phyloP scores from a whole-genome alignment of 2,329 filamentous ascomycete species.

The Ilyonectria robusta region DNA sequence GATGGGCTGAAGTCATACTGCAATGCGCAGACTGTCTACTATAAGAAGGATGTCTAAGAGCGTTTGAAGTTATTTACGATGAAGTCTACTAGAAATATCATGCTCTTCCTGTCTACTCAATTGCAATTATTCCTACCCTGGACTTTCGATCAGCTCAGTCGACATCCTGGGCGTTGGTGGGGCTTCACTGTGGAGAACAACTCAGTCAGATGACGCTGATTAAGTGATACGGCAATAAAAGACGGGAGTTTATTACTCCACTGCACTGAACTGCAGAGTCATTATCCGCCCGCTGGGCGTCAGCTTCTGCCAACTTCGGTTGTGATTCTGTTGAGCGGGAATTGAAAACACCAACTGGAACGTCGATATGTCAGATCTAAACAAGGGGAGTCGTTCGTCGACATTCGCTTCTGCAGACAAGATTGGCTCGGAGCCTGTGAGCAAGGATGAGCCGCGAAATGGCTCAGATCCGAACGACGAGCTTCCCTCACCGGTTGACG shows the following conservation, averaged over 20 bases:
- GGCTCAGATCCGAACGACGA: background rate
- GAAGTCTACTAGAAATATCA: background rate
- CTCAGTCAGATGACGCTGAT: conserved; percentile 16
- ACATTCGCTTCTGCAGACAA: conserved; percentile 1
- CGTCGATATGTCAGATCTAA: background rate
- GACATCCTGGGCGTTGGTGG: no score
- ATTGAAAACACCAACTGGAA: background rate
- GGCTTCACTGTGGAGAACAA: background rate
- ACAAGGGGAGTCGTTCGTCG: background rate
- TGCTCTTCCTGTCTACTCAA: no score
- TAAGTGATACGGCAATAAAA: conserved; percentile 14
- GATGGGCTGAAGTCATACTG: conserved; percentile 28
- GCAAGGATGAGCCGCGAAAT: background rate
- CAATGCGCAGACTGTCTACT: conserved; percentile 25
- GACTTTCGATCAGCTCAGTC: background rate
- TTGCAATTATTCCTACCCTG: background rate
- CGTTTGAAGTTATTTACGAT: background rate
- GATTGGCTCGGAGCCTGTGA: conserved; percentile 13
- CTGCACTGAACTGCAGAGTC: background rate
- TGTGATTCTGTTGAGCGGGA: background rate
- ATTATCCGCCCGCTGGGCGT: background rate
- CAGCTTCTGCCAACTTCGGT: background rate
- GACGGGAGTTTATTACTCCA: conserved; percentile 20
- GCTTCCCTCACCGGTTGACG: background rate
- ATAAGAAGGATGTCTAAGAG: background rate